A percentile compares a stretch with the other conserved stretches of the same genome.
These are phyloP conservation scores for Monosporascus sp. DNA, from an alignment of 2,329 filamentous ascomycete genomes.

Conservation along the genomic window DNA sequence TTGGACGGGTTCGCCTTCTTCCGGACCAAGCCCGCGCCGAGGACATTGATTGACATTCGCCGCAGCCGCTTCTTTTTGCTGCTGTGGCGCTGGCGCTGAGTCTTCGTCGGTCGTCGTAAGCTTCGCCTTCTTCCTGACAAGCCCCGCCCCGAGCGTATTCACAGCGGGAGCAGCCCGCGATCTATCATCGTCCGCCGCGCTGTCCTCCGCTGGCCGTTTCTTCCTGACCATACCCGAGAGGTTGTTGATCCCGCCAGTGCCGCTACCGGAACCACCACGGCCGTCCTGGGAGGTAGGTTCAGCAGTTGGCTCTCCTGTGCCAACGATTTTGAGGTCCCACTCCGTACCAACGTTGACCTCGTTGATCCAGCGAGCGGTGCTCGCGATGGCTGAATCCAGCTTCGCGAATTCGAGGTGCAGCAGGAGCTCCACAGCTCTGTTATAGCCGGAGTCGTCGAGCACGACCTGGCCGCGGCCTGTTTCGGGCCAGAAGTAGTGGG, in stretches of 20 bases:
- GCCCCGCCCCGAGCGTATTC: conserved; percentile 30
- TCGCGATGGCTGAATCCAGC: conserved; percentile 54
- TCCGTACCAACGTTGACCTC: conserved; percentile 53
- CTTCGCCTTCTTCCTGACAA: conserved; percentile 49
- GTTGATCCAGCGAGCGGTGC: conserved; percentile 64
- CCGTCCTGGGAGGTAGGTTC: conserved; percentile 1
- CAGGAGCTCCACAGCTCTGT: conserved; percentile 62
- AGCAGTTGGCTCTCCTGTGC: conserved; percentile 29
- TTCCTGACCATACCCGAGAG: conserved; percentile 44
- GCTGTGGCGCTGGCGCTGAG: conserved; percentile 8
- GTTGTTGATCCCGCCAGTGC: conserved; percentile 34
- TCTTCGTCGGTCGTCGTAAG: conserved; percentile 9
- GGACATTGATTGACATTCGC: conserved; percentile 44
- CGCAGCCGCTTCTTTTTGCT: neutral
- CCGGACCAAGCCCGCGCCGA: conserved; percentile 44
- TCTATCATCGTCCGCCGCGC: neutral
- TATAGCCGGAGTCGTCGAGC: conserved; percentile 60
- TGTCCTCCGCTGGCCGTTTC: conserved; percentile 30
- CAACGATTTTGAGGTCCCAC: conserved; percentile 49
- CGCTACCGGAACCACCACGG: neutral
- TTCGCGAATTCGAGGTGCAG: conserved; percentile 70
- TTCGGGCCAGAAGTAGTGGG: conserved; percentile 62
- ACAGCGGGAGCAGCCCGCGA: conserved; percentile 12
- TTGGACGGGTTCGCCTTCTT: conserved; percentile 49
- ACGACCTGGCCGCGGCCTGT: conserved; percentile 58